Evolutionary conservation across 768 basidiomycete genomes (phyloP), one percentile per base, ranked within the genome.

Genomic region (Termitomyces bulborhizus): DNA sequence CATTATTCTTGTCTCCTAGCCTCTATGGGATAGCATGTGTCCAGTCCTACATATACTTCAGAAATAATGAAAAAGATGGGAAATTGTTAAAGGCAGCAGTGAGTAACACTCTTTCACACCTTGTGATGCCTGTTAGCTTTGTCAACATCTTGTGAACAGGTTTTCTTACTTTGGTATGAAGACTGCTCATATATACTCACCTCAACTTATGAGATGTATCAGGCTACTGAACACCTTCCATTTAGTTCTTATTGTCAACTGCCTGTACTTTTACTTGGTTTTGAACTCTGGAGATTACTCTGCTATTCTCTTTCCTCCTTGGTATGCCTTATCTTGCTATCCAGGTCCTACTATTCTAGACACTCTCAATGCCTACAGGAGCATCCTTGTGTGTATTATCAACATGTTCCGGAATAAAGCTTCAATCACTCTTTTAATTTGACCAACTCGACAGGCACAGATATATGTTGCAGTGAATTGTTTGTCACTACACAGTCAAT

Each of bases 141-240:
- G 3, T 34, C 8, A 1, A 39, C 18, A n/a, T 46, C 4, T 8
- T 6, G 18, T 8, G 4, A 3, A 9, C 18, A 57, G 56, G 37
- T 53, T 18, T 12, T 26, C 6, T 36, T 53, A 15, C 51, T 57
- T 36, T 57, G 56, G 56, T 57, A 40, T 31, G 44, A 18, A 26
- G 11, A 15, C 29, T 21, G 13, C 3, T 4, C 7, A 34, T 21
- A 29, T 26, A 1, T 15, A 4, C 15, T 16, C 1, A 16, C 3
- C 9, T 18, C 3, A 13, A 39, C 27, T 31, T 27, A 31, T 40
- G 4, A 29, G 1, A 36, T 13, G 2, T 11, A 52, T 9, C 9
- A 57, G 56, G 45, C 15, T 47, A n/a, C n/a, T 57, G 29, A 45
- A 57, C 37, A 57, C 56, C 0, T 0, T 46, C 12, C 56, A 57